Evolutionary conservation across 2,329 filamentous ascomycete genomes (phyloP).

Genomic region (Aspergillus spinulosporus): DNA sequence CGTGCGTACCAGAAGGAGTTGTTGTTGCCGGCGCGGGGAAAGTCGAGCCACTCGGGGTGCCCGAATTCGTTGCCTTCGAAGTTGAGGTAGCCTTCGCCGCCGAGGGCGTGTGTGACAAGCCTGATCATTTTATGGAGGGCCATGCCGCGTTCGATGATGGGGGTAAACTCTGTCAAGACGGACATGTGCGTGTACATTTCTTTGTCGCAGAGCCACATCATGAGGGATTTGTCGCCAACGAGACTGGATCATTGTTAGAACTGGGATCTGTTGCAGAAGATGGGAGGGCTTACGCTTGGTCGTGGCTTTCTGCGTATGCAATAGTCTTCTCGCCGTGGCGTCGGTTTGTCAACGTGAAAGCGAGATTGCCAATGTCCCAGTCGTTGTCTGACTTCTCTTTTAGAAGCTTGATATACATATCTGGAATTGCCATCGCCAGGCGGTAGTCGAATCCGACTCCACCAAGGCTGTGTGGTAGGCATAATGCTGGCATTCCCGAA

Average conservation of each 20-base stretch:
- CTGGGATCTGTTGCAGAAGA: not conserved
- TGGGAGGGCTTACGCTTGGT: conserved; percentile 76
- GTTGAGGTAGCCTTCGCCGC: conserved; percentile 96
- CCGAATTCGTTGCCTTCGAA: conserved; percentile 99
- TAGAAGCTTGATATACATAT: conserved; percentile 98
- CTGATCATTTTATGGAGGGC: conserved; percentile 97
- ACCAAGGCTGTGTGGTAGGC: conserved; percentile 78
- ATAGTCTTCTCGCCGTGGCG: conserved; percentile 97
- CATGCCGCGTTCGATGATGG: conserved; percentile 86
- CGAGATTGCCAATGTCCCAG: conserved; percentile 86
- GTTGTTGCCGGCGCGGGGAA: conserved; percentile 86
- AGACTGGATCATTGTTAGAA: conserved; percentile 56
- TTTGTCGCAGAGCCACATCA: conserved; percentile 98
- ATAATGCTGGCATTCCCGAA: conserved; percentile 95
- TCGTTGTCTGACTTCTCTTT: conserved; percentile 89
- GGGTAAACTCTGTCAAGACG: conserved; percentile 74
- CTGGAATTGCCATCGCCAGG: conserved; percentile 94
- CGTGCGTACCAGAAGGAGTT: conserved; percentile 95
- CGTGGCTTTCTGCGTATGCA: conserved; percentile 94
- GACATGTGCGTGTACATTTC: conserved; percentile 99
- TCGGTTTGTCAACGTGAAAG: conserved; percentile 86
- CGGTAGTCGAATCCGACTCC: conserved; percentile 97
- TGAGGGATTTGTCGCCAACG: conserved; percentile 92
- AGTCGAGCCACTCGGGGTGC: conserved; percentile 98
- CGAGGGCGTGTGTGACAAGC: conserved; percentile 83